These are phyloP conservation scores for Leucocoprinus sp. DNA, from an alignment of 768 basidiomycete genomes.

Conservation along the genomic window DNA sequence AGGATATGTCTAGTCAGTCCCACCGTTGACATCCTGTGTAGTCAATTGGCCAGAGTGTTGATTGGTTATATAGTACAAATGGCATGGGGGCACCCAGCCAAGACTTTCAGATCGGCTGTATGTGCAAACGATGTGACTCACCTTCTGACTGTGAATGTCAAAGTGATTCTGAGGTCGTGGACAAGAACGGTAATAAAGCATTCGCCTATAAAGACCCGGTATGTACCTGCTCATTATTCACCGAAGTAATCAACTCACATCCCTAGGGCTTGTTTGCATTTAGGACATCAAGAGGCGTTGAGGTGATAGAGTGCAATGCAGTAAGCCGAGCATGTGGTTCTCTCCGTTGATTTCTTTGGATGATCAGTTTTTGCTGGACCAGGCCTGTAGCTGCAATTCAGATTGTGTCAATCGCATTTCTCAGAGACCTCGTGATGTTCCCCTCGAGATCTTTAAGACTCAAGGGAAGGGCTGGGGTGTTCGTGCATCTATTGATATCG, in stretches of 20 bases:
- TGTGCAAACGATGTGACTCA: constrained; percentile 29
- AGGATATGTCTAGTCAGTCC: constrained; percentile 39
- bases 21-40: background rate
- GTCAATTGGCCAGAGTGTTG: background rate
- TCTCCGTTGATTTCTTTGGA: background rate
- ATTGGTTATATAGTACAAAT: constrained; percentile 4
- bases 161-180: constrained; percentile 29
- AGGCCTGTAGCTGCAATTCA: constrained; percentile 38
- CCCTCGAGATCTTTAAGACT: constrained; percentile 65
- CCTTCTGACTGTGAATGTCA: constrained; percentile 41
- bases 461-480: constrained; percentile 56
- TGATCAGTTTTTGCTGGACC: too few species aligned
- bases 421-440: constrained; percentile 46
- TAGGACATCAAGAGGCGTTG: constrained; percentile 30
- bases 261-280: constrained; percentile 44
- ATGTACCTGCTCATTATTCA: background rate
- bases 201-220: constrained; percentile 40
- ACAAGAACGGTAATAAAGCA: constrained; percentile 19
- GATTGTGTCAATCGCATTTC: constrained; percentile 54
- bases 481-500: constrained; percentile 33
- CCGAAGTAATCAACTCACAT: background rate
- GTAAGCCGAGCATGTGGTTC: constrained; percentile 23
- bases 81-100: constrained; percentile 14
- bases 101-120: constrained; percentile 35
- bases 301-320: constrained; percentile 62